Percentiles rank a stretch among this genome's conserved stretches.
phyloP scores from a whole-genome alignment of 352 stramenopile genomes.

The Globisporangium polare region DNA sequence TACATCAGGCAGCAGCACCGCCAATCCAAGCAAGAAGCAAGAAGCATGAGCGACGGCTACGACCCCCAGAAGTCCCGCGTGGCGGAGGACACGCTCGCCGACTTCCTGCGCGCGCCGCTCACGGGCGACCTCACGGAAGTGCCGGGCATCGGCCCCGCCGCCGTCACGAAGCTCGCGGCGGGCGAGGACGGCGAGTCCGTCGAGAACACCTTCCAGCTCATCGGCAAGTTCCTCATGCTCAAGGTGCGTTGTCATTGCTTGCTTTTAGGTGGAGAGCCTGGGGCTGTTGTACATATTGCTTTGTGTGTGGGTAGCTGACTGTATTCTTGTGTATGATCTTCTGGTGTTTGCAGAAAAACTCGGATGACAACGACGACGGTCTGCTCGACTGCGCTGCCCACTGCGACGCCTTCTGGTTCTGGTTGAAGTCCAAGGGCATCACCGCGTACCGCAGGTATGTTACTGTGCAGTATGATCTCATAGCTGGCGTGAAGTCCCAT shows the following conservation, averaged over 20 bases:
- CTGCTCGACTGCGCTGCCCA: slow-evolving; percentile 92
- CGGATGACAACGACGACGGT: slow-evolving; percentile 84
- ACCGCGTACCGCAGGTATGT: slow-evolving; percentile 87
- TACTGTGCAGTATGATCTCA: too few species aligned
- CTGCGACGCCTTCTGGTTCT: slow-evolving; percentile 97
- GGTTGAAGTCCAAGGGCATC: slow-evolving; percentile 95
- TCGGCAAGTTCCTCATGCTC: slow-evolving; percentile 92
- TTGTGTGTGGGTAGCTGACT: too few species aligned
- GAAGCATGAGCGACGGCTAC: slow-evolving; percentile 78
- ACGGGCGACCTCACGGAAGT: slow-evolving; percentile 93
- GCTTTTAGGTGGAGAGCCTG: too few species aligned
- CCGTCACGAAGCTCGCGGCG: slow-evolving; percentile 81
- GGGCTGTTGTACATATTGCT: too few species aligned
- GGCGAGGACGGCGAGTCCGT: slow-evolving; percentile 86
- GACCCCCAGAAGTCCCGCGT: slow-evolving; percentile 91
- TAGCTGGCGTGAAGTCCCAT: too few species aligned
- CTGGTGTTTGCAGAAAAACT: slow-evolving; percentile 47
- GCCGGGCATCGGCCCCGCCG: slow-evolving; percentile 91
- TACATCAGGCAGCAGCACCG: slow-evolving; percentile 3
- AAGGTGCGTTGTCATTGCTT: slow-evolving; percentile 38
- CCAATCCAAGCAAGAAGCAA: slow-evolving; percentile 1
- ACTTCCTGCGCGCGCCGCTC: slow-evolving; percentile 90
- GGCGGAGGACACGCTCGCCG: slow-evolving; percentile 87
- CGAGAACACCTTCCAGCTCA: slow-evolving; percentile 97
- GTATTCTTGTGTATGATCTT: too few species aligned